Conservation (phyloP, 495 filamentous ascomycete species). For the Gamarada debralockiae region DNA sequence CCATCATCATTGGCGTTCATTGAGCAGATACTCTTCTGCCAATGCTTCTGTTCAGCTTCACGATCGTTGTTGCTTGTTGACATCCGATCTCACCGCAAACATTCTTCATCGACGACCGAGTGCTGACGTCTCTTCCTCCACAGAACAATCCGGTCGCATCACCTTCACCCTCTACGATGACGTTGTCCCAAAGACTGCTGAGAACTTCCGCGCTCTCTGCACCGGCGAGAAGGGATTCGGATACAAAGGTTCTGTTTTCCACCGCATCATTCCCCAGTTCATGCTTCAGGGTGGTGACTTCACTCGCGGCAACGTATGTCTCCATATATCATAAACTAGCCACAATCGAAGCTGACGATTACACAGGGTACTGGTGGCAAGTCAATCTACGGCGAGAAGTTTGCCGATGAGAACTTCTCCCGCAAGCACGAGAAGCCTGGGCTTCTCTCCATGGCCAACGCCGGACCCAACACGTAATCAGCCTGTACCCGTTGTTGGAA, state of each 20-base stretch:
- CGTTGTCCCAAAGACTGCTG: slow-evolving; percentile 82
- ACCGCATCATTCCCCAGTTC: slow-evolving; percentile 93
- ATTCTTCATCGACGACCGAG: background rate
- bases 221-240: slow-evolving; percentile 89
- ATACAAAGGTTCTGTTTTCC: slow-evolving; percentile 52
- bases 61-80: slow-evolving; percentile 6
- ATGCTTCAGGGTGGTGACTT: slow-evolving; percentile 99
- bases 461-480: slow-evolving; percentile 71
- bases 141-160: slow-evolving; percentile 76
- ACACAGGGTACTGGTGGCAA: slow-evolving; percentile 74
- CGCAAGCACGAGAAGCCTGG: slow-evolving; percentile 58
- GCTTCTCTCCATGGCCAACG: slow-evolving; percentile 81
- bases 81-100: background rate
- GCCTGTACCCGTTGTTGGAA: background rate
- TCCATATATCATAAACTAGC: background rate
- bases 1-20: slow-evolving; percentile 1
- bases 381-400: slow-evolving; percentile 88
- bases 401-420: slow-evolving; percentile 75
- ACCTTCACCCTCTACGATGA: slow-evolving; percentile 88
- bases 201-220: slow-evolving; percentile 95
- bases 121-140: slow-evolving; percentile 18
- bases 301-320: slow-evolving; percentile 84
- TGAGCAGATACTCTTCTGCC: background rate
- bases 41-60: background rate
- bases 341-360: slow-evolving; percentile 14